phyloP scores from a whole-genome alignment of 2,329 filamentous ascomycete genomes.

The Aspergillus brasiliensis region DNA sequence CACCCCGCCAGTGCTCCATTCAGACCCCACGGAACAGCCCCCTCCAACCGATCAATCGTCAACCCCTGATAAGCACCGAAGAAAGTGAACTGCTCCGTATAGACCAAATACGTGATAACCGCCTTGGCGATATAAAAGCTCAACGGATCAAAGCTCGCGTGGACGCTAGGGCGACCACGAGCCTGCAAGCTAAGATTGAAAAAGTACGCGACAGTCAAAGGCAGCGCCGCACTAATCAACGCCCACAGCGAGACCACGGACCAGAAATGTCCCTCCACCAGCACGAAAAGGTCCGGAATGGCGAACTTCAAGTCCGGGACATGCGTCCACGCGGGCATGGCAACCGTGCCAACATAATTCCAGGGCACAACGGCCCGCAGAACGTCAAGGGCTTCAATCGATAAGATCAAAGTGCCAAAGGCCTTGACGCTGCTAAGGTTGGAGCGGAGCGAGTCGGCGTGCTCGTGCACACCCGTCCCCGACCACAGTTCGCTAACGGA shows the following conservation, averaged over 20 bases:
- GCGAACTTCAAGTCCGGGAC: constrained; percentile 64
- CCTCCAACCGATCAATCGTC: constrained; percentile 41
- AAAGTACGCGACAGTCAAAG: constrained; percentile 77
- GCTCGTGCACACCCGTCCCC: constrained; percentile 39
- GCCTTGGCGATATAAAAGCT: constrained; percentile 90
- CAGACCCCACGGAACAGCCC: constrained; percentile 42
- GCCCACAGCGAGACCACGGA: constrained; percentile 76
- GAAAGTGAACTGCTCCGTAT: constrained; percentile 55
- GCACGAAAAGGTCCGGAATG: constrained; percentile 77
- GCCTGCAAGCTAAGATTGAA: constrained; percentile 75
- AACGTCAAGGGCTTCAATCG: constrained; percentile 71
- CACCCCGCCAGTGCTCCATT: constrained; percentile 44
- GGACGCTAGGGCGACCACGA: constrained; percentile 14
- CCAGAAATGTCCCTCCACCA: constrained; percentile 82
- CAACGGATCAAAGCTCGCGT: constrained; percentile 70
- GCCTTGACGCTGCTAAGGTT: constrained; percentile 69
- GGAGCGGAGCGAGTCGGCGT: constrained; percentile 65
- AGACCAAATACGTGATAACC: constrained; percentile 77
- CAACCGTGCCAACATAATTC: constrained; percentile 72
- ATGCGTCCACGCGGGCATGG: constrained; percentile 59
- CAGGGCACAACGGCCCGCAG: constrained; percentile 71
- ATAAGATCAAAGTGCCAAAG: constrained; percentile 68
- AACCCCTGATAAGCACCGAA: constrained; percentile 39
- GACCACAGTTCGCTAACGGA: constrained; percentile 38
- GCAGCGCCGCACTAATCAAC: constrained; percentile 69